Percentiles rank a stretch among this genome's conserved stretches.
phyloP scores from a whole-genome alignment of 768 basidiomycete species.

The Lanmaoa pseudosensibilis region DNA sequence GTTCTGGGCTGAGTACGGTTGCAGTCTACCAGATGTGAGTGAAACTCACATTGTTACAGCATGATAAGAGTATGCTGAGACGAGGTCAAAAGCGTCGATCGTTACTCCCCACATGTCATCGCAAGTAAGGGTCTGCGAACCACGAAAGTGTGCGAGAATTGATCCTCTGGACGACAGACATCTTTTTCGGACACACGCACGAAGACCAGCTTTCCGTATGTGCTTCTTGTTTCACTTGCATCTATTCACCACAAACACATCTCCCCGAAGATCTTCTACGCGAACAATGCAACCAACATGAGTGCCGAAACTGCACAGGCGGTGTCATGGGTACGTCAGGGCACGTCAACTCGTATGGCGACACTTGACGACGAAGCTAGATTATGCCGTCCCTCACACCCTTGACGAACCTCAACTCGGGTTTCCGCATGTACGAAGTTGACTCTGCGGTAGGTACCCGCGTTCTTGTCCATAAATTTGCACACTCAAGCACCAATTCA shows the following conservation, averaged over 20 bases:
- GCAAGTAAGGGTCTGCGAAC: slow-evolving; percentile 29
- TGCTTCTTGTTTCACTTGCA: neutral
- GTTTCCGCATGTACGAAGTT: slow-evolving; percentile 52
- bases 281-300: slow-evolving; percentile 63
- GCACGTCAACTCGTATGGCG: neutral
- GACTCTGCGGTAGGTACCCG: slow-evolving; percentile 34
- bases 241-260: neutral
- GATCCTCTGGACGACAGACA: slow-evolving; percentile 37
- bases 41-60: too few relatives aligned
- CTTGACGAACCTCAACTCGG: slow-evolving; percentile 66
- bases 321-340: slow-evolving; percentile 43
- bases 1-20: neutral
- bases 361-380: neutral
- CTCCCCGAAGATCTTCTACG: slow-evolving; percentile 57
- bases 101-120: slow-evolving; percentile 49
- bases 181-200: slow-evolving; percentile 75
- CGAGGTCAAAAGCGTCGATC: slow-evolving; percentile 37
- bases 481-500: slow-evolving; percentile 21
- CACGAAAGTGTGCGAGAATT: neutral
- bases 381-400: slow-evolving; percentile 63
- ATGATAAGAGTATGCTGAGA: neutral
- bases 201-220: slow-evolving; percentile 64
- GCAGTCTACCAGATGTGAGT: slow-evolving; percentile 49
- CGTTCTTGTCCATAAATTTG: neutral
- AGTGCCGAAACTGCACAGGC: slow-evolving; percentile 54